These are phyloP conservation scores for Suhomyces sp. DNA, from an alignment of 805 yeast species.

Conservation along the genomic window DNA sequence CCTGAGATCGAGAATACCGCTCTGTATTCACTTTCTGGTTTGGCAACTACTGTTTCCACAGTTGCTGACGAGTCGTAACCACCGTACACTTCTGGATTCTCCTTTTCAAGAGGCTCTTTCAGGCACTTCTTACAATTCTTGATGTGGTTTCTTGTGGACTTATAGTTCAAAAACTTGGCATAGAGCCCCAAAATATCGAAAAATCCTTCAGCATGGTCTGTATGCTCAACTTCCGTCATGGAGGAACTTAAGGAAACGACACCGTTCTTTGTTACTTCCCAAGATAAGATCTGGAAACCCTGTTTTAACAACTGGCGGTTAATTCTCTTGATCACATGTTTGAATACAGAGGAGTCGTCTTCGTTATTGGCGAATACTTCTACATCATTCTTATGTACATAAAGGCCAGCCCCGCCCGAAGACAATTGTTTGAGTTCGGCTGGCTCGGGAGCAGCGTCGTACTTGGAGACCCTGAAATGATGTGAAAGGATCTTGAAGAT, in stretches of 20 bases:
- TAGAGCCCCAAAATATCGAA: constrained; percentile 15
- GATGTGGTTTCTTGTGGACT: constrained; percentile 32
- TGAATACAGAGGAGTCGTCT: constrained; percentile 5
- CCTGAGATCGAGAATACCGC: constrained; percentile 55
- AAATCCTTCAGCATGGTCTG: constrained; percentile 15
- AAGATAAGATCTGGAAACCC: constrained; percentile 40
- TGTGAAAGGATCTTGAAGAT: constrained; percentile 29
- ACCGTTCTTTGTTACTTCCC: constrained; percentile 30
- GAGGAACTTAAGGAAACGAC: constrained; percentile 9
- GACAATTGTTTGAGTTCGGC: constrained; percentile 9
- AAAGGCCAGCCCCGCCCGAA: constrained; percentile 15
- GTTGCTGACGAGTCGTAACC: constrained; percentile 13
- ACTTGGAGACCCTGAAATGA: constrained; percentile 13
- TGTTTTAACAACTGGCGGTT: constrained; percentile 24
- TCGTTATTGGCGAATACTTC: constrained; percentile 21
- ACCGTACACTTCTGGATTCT: constrained; percentile 7
- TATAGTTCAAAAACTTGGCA: constrained; percentile 16
- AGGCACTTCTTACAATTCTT: constrained; percentile 44
- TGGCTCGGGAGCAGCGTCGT: constrained; percentile 10
- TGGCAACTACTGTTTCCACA: constrained; percentile 27
- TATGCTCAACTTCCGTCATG: neutral
- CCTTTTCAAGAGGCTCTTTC: constrained; percentile 14
- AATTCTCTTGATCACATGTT: constrained; percentile 21
- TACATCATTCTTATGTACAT: constrained; percentile 25
- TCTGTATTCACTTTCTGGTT: constrained; percentile 28